Base-by-base conservation (phyloP, 768 basidiomycete genomes). In the Lepiota subincarnata region DNA sequence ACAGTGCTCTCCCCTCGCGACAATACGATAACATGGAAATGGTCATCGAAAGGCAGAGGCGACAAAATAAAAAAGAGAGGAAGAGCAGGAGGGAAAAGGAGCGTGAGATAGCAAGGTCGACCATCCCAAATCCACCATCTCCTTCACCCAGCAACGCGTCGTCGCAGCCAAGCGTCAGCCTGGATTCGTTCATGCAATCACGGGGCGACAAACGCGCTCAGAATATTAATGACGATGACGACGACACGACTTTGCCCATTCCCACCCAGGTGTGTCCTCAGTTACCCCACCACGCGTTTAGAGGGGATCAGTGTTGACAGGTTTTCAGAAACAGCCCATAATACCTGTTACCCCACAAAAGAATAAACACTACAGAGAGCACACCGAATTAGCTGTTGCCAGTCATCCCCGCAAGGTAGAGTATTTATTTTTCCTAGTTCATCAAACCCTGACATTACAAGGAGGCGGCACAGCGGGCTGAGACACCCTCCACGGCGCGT, bases 1-100 rank as follows among this genome's bases (percentile, higher is more conserved):
- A 87, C 53, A 66, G 64, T 19, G 48, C 70, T 40, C 65, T 78
- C 48, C 77, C 82, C 11, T 65, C 74, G 19, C 80, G 85, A 26
- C 81, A 78, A 34, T 80, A 81, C 68, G 84, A 86, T 58, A 87
- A 77, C 63, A 89, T 90, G 88, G 85, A 90, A 57, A 70, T 80
- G 70, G 80, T 90, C 38, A 78, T 90, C 56, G 88, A 89, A 65
- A 79, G 84, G 41, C 85, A 87, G 70, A 77, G 84, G 65, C 76
- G 82, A 51, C 80, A 78, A 56, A 76, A 66, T 53, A 77, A 74
- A 61, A 79, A 73, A 49, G 82, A 79, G 51, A 78, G 80, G 63
- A 77, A 71, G 59, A 70, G 66, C 41, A 76, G 70, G 56, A 72
- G 68, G 52, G 71, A 65, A 44, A 80, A 74, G 62, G 84, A 81